Conservation (phyloP, 805 yeast genomes). For the Pichia cephalocereana region DNA sequence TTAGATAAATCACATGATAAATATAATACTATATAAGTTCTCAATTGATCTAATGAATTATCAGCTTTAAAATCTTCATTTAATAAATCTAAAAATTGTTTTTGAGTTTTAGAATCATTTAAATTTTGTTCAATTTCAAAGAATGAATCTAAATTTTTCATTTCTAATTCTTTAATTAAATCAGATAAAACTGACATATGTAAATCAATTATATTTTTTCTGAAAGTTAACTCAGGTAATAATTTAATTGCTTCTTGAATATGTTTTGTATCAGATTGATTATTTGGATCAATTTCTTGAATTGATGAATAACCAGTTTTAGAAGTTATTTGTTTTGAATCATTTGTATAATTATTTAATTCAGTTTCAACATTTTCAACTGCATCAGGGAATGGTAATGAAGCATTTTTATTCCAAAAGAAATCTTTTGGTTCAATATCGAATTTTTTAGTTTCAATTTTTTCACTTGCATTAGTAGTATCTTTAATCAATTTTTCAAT, state of each 20-base stretch:
- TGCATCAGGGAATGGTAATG: constrained; percentile 95
- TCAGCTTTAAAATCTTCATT: constrained; percentile 45
- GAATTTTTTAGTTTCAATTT: constrained; percentile 44
- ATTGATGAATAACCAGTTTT: constrained; percentile 66
- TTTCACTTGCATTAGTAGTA: constrained; percentile 23
- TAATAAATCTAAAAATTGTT: constrained; percentile 51
- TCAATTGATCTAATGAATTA: constrained; percentile 58
- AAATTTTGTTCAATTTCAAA: constrained; percentile 90
- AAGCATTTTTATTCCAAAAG: constrained; percentile 81
- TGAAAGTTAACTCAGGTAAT: constrained; percentile 83
- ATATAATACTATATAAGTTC: constrained; percentile 79
- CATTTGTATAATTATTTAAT: constrained; percentile 69
- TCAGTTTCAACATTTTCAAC: constrained; percentile 92
- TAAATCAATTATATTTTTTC: constrained; percentile 84
- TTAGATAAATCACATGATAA: constrained; percentile 44
- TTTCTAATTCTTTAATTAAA: constrained; percentile 71
- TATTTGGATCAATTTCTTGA: constrained; percentile 62
- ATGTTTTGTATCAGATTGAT: constrained; percentile 47
- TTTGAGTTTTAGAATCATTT: constrained; percentile 48
- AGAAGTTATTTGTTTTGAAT: constrained; percentile 77
- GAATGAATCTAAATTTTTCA: constrained; percentile 80
- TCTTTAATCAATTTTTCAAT: constrained; percentile 30
- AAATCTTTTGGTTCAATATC: constrained; percentile 92
- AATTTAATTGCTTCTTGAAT: constrained; percentile 84
- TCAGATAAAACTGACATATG: constrained; percentile 94